Base-by-base conservation (phyloP, 2,329 filamentous ascomycete genomes). In the Truncatella angustata region DNA sequence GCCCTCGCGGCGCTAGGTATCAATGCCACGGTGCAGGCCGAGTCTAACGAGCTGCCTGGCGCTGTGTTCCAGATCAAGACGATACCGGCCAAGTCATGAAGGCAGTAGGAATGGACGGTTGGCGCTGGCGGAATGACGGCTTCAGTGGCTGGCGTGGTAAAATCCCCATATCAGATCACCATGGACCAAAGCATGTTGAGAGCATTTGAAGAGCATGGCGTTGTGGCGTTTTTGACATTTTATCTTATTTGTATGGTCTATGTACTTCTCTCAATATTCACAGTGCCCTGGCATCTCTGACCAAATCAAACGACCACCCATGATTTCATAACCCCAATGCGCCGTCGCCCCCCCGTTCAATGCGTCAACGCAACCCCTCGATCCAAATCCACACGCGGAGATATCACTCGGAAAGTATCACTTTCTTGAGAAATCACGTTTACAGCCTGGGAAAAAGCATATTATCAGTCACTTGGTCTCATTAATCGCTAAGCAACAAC, bases 11-110 rank as follows among this genome's bases (percentile, higher is more conserved):
- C 88, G 47, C 77, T 99, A 75, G 94, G 93, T 5, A 91, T 97
- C 61, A 87, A 86, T 62, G 92, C 92, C 9, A 95, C 87, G 1
- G 93, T 99, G 1, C 90, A 96, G 61, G 94, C 91, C 4, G 94
- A 97, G 73, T 89, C 88, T 50, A 87, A 79, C 51, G 93, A 96
- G 67, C 77, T 99, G 50, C 94, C 94, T 0, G 82, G 82, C 5
- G 94, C 93, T 32, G 90, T 92, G 1, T 99, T 99, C 69, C 94
- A 99, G 73, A 97, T 99, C 69, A 95, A 95, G 75, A 94, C 90
- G 35, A 75, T 87, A 48, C 80, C 84, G 23, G 71, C 80, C 28
- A 91, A 91, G 72, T 72, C 56, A 40, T 57, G 36, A 57, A 11
- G 28, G 5, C 23, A 21, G 42, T 5, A 42, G 40, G 24, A 23